These are phyloP conservation scores for Hemisphaericaspora nanyangensis DNA, from an alignment of 805 yeast species.

Conservation along the genomic window DNA sequence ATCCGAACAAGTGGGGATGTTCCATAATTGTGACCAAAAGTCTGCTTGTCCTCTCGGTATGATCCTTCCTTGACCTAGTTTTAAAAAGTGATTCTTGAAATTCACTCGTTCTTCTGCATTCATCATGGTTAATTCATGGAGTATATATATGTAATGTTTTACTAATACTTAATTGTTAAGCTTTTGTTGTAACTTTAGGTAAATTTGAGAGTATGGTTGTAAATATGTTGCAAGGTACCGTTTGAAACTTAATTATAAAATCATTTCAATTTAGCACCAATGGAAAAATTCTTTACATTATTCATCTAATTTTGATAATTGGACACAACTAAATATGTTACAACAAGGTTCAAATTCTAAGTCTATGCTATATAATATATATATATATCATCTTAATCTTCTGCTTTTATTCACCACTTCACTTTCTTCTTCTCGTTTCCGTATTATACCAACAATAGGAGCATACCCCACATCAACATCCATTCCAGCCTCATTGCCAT, in stretches of 20 bases:
- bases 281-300: not conserved
- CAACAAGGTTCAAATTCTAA: too few relatives aligned
- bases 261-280: not conserved
- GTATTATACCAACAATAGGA: conserved; percentile 29
- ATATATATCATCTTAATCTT: not conserved
- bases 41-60: conserved; percentile 19
- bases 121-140: conserved; percentile 49
- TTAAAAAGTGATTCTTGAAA: conserved; percentile 57
- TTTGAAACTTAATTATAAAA: not conserved
- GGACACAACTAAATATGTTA: too few relatives aligned
- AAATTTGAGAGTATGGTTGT: too few relatives aligned
- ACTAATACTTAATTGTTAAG: not conserved
- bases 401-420: not conserved
- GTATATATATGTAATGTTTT: not conserved
- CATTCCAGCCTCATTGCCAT: conserved; percentile 33
- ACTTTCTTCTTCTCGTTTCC: conserved; percentile 24
- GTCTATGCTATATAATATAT: too few relatives aligned
- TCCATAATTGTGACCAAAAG: conserved; percentile 32
- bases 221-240: too few relatives aligned
- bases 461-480: conserved; percentile 38
- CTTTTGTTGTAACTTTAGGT: too few relatives aligned
- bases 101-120: conserved; percentile 64
- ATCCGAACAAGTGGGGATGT: conserved; percentile 43
- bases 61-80: conserved; percentile 47
- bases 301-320: too few relatives aligned